These are phyloP conservation scores for Penicillium chermesinum DNA, from an alignment of 495 filamentous ascomycete genomes.

Conservation along the genomic window DNA sequence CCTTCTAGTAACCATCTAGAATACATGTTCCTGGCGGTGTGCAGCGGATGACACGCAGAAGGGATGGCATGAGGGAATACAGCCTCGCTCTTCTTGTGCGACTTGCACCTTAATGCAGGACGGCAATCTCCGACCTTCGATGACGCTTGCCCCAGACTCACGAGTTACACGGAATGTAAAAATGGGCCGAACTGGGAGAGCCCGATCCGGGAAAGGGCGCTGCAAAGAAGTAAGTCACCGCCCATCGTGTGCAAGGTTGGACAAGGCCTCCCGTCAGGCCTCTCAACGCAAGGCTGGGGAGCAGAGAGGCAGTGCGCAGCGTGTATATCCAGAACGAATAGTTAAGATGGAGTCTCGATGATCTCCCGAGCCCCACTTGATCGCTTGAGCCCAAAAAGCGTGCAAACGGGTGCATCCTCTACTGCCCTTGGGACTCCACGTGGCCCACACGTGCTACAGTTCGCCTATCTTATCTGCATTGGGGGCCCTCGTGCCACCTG, in stretches of 20 bases:
- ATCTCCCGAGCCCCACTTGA: background rate
- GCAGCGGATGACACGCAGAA: constrained; percentile 15
- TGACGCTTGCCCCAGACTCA: constrained; percentile 1
- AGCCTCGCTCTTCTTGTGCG: constrained; percentile 2
- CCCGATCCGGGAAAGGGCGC: constrained; percentile 13
- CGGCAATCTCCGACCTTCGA: constrained; percentile 23
- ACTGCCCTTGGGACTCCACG: too few species aligned
- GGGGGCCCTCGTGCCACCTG: constrained; percentile 9
- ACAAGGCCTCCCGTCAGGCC: constrained; percentile 27
- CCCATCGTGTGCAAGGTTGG: constrained; percentile 9
- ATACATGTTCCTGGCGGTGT: constrained; percentile 31
- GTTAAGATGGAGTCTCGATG: too few species aligned
- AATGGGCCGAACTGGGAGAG: constrained; percentile 20
- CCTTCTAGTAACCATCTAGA: constrained; percentile 32
- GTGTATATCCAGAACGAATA: constrained; percentile 1
- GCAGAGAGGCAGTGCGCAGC: too few species aligned
- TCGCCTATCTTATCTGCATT: constrained; percentile 24
- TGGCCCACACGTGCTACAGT: constrained; percentile 24
- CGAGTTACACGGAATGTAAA: constrained; percentile 21
- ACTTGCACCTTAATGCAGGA: background rate
- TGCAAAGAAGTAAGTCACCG: constrained; percentile 4
- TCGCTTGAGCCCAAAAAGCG: too few species aligned
- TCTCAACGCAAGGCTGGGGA: too few species aligned
- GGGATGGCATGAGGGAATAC: background rate
- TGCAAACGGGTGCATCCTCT: too few species aligned